Base-by-base conservation (phyloP, 768 basidiomycete genomes). In the Lentinula lateritia region DNA sequence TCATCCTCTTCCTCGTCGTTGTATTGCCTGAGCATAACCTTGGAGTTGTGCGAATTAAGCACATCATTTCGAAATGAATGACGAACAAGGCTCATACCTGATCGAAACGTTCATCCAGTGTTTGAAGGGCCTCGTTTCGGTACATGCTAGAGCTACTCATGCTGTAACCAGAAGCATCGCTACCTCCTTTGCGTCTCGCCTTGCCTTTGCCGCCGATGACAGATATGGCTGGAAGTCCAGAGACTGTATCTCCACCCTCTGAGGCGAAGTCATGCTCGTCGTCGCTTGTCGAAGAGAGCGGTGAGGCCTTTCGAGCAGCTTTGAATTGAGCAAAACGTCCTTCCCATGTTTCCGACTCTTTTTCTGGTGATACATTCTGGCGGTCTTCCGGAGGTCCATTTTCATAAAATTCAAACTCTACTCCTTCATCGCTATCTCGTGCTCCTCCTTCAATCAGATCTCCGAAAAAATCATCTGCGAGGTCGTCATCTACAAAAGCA, bases 71-170 rank as follows among this genome's bases (percentile, higher is more conserved):
- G 28, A 12, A 36, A 56, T 18, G 46, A 32, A 45, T 36, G 57
- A 50, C 9, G 13, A 50, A 48, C 42, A 48, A 13, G 18, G n/a
- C 39, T 34, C 81, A 64, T 66, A 93, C 97, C 81, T 93, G 87
- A 67, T 98, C 95, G 70, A 98, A 99, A 10, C 88, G 83, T 69
- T 98, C 93, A 69, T 99, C 97, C 46, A 99, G 78, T 2, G 87
- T 89, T 56, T 92, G 85, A 34, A 98, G 74, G 0, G 93, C 88
- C 66, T 94, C 90, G 65, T 92, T 98, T 50, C 97, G 85, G 75
- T 85, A 91, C 91, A 98, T 93, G 13, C 93, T 93, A 3, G 93
- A 94, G 67, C 93, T 95, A 72, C 92, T 96, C 95, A 99, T 98
- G 70, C 90, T 93, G 79, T 96, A 96, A 12, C 93, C 95, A 20